These are phyloP conservation scores for Lolium multiflorum DNA, from an alignment of 176 grass and related monocot species.

Conservation along the genomic window DNA sequence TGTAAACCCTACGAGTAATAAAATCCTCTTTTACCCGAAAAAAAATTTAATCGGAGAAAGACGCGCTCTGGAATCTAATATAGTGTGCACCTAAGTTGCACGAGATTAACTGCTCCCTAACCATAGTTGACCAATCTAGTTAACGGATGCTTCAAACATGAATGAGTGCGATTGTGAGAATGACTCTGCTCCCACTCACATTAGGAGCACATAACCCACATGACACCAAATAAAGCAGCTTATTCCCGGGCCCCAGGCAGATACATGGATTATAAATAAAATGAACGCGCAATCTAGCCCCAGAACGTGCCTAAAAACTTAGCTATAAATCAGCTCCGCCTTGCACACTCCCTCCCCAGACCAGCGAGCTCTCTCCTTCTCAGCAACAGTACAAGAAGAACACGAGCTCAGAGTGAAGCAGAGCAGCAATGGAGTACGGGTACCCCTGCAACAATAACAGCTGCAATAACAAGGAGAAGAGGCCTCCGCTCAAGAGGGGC, in stretches of 20 bases:
- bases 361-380: conserved; percentile 10
- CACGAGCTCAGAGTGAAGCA: background rate
- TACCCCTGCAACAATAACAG: conserved; percentile 28
- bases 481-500: conserved; percentile 7
- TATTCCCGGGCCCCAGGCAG: conserved; percentile 30
- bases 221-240: conserved; percentile 8
- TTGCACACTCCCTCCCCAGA: conserved; percentile 6
- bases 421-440: conserved; percentile 49
- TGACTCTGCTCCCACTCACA: conserved; percentile 13
- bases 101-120: background rate
- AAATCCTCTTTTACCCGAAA: no score
- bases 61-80: background rate
- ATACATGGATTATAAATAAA: background rate
- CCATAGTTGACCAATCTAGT: no score
- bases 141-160: background rate
- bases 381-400: background rate
- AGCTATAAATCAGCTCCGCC: conserved; percentile 33
- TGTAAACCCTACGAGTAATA: no score
- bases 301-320: conserved; percentile 18
- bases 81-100: background rate
- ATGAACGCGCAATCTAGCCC: conserved; percentile 6
- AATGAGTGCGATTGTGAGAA: background rate
- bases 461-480: conserved; percentile 3
- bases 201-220: background rate
- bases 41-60: conserved; percentile 24